Evolutionary conservation across 2,329 filamentous ascomycete species (phyloP).

Genomic region (Diaporthe sp.): DNA sequence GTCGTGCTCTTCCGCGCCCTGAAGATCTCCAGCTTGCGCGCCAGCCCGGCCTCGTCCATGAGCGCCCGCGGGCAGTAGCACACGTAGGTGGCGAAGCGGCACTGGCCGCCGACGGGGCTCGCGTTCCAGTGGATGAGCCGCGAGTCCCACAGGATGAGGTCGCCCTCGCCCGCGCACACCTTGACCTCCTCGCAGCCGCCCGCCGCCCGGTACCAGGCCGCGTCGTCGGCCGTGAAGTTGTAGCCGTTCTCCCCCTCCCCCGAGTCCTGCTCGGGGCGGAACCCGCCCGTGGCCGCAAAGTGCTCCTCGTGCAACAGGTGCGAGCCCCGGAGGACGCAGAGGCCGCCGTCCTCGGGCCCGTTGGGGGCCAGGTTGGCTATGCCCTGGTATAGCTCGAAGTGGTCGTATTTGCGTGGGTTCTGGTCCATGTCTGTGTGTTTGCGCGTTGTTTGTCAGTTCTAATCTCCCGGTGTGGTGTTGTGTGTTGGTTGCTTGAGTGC

Average conservation of each 20-base stretch:
- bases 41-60: conserved; percentile 24
- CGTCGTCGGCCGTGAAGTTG: conserved; percentile 27
- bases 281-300: conserved; percentile 26
- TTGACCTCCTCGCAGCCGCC: conserved; percentile 38
- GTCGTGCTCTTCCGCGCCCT: conserved; percentile 29
- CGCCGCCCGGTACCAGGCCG: conserved; percentile 18
- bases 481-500: background rate
- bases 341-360: conserved; percentile 35
- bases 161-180: conserved; percentile 36
- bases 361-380: conserved; percentile 36
- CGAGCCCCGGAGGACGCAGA: conserved; percentile 35
- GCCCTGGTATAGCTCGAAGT: conserved; percentile 39
- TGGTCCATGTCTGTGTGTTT: conserved; percentile 35
- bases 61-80: conserved; percentile 37
- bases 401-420: conserved; percentile 33
- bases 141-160: conserved; percentile 38
- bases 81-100: conserved; percentile 22
- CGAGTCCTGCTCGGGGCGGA: conserved; percentile 24
- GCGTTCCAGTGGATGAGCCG: conserved; percentile 37
- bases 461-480: background rate
- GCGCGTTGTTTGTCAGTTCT: background rate
- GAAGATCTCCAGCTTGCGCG: conserved; percentile 33
- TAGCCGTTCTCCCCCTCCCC: conserved; percentile 35
- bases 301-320: conserved; percentile 34
- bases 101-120: conserved; percentile 16